Base-by-base conservation (phyloP, 2,329 filamentous ascomycete genomes). In the Colletotrichum paranaense region DNA sequence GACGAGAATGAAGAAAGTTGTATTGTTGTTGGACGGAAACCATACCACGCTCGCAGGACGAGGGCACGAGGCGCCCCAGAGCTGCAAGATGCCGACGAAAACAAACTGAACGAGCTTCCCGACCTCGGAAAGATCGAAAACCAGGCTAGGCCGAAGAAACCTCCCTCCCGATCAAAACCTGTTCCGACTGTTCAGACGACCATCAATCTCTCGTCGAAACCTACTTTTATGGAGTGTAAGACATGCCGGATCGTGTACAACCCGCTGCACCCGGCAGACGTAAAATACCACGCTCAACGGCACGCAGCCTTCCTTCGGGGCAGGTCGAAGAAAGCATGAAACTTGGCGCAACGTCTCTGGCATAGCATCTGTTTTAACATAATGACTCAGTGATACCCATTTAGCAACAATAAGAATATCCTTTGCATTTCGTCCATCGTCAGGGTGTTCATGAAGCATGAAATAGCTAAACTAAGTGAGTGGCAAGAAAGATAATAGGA, bases 181-280 rank as follows among this genome's bases (percentile, higher is more conserved):
- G 58, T 75, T 1, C 67, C 80, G 1, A 74, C 76, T 19, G 69
- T 86, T 1, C 85, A 86, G 63, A 86, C 83, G 1, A 86, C 84
- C 1, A 79, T 86, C n/a, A 86, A 86, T 42, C 78, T 86, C 2
- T 85, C 85, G 0, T 79, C 81, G 1, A 80, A 82, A 30, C 82
- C 84, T 3, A 78, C 84, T 1, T 86, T 86, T 72, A 81, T 83
- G 2, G 84, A 86, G 67, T 86, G 85, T 74, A 84, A 80, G 62
- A 70, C 81, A 3, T 86, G 85, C 74, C 79, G 85, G 64, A 85
- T 80, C 1, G 82, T 86, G 8, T 86, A 83, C 80, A 86, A 86
- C 63, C 85, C 84, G 0, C 75, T 85, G 5, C 83, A 82, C 67
- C 84, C 84, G 4, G 82, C 82, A 32, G 85, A 86, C 67, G 84